Evolutionary conservation across 176 grass and related monocot genomes (phyloP), one percentile per base, ranked within the genome.

Genomic region (Rhynchospora pubera): DNA sequence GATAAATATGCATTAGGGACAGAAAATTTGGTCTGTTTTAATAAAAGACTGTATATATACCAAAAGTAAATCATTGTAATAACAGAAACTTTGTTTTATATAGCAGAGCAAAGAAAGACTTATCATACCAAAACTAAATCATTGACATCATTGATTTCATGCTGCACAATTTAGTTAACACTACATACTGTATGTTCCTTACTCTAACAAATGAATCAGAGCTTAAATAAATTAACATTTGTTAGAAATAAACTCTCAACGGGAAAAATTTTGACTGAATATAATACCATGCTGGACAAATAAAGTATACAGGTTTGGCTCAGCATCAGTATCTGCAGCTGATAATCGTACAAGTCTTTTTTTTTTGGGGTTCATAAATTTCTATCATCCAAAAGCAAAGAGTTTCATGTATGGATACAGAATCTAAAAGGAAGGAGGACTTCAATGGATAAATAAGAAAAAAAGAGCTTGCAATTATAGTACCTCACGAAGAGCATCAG

Each of bases 401-500:
- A 56, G 23, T 69, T 52, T 24, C 15, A 77, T 16, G 24, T 56
- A 18, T 32, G 13, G 10, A 53, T 75, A 44, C 71, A 53, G 47
- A 75, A 52, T 1, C 32, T 15, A 42, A 16, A 18, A 66, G 7
- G 7, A 66, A 67, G 14, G 62, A 68, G 15, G 52, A 70, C 44
- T 18, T 69, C 16, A 76, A 85, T 42, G 39, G 56, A 79, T 39
- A 16, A 57, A 30, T 75, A 51, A 53, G 55, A 53, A 77, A 55
- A 53, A 53, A 77, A 28, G 28, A 80, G 43, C 24, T 77, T 56
- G 14, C 13, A 57, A 55, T 45, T 62, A 80, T 26, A 57, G 42
- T 85, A 93, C 94, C 89, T 97, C 94, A 73, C 91, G 91, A 88
- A 97, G 94, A 22, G 94, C 94, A 91, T 97, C 94, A 39, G 94